phyloP scores from a whole-genome alignment of 1,284 basidiomycete species.

The Boletellus deceptivus region DNA sequence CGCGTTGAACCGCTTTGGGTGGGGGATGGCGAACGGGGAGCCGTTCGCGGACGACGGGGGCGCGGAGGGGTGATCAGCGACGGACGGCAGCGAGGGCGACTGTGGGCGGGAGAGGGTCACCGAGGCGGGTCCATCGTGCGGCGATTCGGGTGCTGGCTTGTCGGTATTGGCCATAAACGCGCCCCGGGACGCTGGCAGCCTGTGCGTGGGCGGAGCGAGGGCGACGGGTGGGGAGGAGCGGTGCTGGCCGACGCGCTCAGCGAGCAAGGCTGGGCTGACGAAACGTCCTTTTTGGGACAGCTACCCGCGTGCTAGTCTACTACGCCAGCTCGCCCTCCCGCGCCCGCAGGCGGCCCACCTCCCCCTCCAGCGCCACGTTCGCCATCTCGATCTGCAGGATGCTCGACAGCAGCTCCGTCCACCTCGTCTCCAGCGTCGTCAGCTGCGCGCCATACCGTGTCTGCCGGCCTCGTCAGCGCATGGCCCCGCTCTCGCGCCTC shows the following conservation, averaged over 20 bases:
- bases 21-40: slow-evolving; percentile 40
- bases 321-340: slow-evolving; percentile 57
- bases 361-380: slow-evolving; percentile 78
- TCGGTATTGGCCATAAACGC: slow-evolving; percentile 76
- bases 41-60: slow-evolving; percentile 1
- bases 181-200: slow-evolving; percentile 55
- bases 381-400: slow-evolving; percentile 91
- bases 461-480: slow-evolving; percentile 37
- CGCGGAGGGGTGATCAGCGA: slow-evolving; percentile 22
- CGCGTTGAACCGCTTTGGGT: slow-evolving; percentile 82
- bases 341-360: slow-evolving; percentile 58
- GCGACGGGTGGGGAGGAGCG: background rate
- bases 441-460: slow-evolving; percentile 75
- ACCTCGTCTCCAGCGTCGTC: slow-evolving; percentile 76
- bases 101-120: slow-evolving; percentile 15
- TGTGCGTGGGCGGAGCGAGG: background rate
- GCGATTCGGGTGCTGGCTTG: slow-evolving; percentile 42
- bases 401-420: slow-evolving; percentile 87
- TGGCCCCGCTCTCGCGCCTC: slow-evolving; percentile 7
- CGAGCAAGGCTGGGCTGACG: slow-evolving; percentile 8
- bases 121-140: slow-evolving; percentile 40
- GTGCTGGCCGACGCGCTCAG: background rate
- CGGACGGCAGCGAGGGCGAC: slow-evolving; percentile 15
- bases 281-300: slow-evolving; percentile 24
- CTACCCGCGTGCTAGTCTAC: background rate